phyloP scores from a whole-genome alignment of 2,329 filamentous ascomycete genomes.

The Chaetomium sp. region DNA sequence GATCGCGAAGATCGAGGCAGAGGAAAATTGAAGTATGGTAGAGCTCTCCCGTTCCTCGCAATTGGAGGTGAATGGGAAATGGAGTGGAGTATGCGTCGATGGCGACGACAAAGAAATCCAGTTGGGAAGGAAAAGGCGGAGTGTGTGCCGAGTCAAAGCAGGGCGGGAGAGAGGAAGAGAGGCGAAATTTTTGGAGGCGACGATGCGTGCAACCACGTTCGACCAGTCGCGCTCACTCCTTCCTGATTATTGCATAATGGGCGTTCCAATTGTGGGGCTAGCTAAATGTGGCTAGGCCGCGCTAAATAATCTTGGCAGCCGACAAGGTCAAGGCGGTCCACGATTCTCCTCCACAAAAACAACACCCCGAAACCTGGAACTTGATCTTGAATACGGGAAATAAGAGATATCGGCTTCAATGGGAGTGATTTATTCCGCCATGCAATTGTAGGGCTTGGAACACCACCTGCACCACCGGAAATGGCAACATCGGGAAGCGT shows the following conservation, averaged over 20 bases:
- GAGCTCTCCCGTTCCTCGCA: not conserved
- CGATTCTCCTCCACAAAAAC: not conserved
- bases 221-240: conserved; percentile 17
- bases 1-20: not conserved
- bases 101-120: conserved; percentile 20
- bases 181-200: conserved; percentile 30
- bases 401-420: not conserved
- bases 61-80: conserved; percentile 12
- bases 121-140: conserved; percentile 6
- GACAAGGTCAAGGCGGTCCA: not conserved
- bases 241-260: conserved; percentile 20
- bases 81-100: conserved; percentile 14
- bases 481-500: not conserved
- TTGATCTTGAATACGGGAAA: not conserved
- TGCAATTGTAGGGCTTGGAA: not conserved
- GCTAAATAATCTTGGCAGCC: not conserved
- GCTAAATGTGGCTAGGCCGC: not conserved
- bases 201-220: conserved; percentile 13
- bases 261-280: not conserved
- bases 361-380: not conserved
- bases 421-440: not conserved
- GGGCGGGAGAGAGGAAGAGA: conserved; percentile 14
- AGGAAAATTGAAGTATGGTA: not conserved
- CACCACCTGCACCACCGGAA: not conserved
- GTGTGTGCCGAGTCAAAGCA: conserved; percentile 11